Evolutionary conservation across 768 basidiomycete genomes (phyloP).

Genomic region (Psilocybe cyanescens): DNA sequence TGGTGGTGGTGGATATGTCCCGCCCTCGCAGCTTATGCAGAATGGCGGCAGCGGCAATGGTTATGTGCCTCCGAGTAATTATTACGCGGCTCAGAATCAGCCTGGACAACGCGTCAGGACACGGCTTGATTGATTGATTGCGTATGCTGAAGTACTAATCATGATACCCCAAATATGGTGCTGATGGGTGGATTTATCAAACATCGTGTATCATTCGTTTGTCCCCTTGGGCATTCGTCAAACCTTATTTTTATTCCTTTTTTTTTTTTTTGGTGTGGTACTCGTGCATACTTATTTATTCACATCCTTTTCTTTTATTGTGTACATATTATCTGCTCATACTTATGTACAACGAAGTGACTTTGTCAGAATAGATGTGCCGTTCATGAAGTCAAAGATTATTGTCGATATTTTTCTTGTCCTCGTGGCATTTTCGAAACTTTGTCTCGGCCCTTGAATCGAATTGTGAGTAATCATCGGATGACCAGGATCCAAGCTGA

Average conservation of each 20-base stretch:
- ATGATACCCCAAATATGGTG: background rate
- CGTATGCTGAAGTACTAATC: background rate
- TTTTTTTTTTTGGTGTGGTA: no score
- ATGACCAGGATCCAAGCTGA: no score
- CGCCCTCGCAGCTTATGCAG: constrained; percentile 6
- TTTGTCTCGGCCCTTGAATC: no score
- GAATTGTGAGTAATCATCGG: no score
- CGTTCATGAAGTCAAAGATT: no score
- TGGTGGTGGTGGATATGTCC: background rate
- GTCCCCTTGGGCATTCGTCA: background rate
- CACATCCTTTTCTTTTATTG: background rate
- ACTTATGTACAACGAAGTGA: background rate
- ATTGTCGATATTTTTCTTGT: no score
- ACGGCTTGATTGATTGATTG: background rate
- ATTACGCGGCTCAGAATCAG: background rate
- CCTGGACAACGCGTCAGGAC: background rate
- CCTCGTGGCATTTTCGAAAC: no score
- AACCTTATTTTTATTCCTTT: background rate
- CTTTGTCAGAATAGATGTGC: background rate
- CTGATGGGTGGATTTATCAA: no score
- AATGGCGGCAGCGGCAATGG: background rate
- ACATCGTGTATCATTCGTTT: background rate
- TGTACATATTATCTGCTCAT: background rate
- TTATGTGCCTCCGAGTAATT: background rate
- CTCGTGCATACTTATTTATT: background rate